Evolutionary conservation across 176 grass and related monocot species (phyloP), one percentile per base, ranked within the genome.

Genomic region (Phragmites australis): DNA sequence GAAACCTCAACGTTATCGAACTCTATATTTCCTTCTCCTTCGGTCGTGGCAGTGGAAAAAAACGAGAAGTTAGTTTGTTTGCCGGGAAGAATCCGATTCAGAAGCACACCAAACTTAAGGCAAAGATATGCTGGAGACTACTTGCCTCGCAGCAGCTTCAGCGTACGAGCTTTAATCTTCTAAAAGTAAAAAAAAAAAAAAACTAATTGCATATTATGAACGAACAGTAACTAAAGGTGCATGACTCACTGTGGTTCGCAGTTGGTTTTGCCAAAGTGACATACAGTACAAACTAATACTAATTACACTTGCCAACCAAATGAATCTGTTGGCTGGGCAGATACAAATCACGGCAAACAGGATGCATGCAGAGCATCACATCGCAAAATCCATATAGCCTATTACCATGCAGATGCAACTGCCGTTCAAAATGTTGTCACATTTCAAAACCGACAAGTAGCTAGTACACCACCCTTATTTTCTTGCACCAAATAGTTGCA

Each of bases 261-360:
- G 4, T 60, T 54, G 42, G 78, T 87, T 71, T 77, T 2, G 58
- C 0, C 39, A 55, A 86, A 74, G 19, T 9, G 23, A 57, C 76
- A 70, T 61, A 84, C 46, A 70, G 70, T 75, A 78, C 47, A 76
- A 1, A 56, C 43, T 84, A n/a, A n/a, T n/a, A 61, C 31, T 86
- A 88, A 74, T 83, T 86, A 88, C 90, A 88, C 9, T 85, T 82
- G 19, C 46, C 58, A 88, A 54, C 61, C 22, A 64, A 48, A 63
- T 75, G 45, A 32, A 61, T 19, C 22, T 42, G 39, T 62, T 56
- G 61, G 66, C 27, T 69, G 74, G 37, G 50, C 56, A 75, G 41
- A 68, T 65, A 6, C 6, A 62, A 60, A 77, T 56, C 14, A 72
- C 64, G 76, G 18, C 22, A 65, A 83, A 63, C 29, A 76, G 40